These are phyloP conservation scores for Beta vulgaris DNA, from an alignment of 148 eudicot genomes.

Conservation along the genomic window DNA sequence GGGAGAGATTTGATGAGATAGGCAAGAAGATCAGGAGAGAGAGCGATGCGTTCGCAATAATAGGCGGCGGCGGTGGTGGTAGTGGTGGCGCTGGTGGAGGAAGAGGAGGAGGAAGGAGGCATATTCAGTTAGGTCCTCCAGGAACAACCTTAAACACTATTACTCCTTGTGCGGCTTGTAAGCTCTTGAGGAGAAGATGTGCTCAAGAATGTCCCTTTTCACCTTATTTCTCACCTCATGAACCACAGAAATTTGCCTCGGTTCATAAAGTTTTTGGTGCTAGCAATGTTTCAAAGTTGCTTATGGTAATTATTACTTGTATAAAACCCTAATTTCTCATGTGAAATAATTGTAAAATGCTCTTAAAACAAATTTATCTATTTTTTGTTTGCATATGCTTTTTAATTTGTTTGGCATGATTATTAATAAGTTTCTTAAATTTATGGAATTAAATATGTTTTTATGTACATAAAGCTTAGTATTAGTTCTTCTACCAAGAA, in stretches of 20 bases:
- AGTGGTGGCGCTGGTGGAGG: too few relatives aligned
- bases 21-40: conserved; percentile 69
- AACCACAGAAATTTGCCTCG: conserved; percentile 72
- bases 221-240: conserved; percentile 72
- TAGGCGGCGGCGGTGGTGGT: too few relatives aligned
- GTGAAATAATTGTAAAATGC: too few relatives aligned
- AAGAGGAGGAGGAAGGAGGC: conserved; percentile 44
- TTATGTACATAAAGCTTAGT: background rate
- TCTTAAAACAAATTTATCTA: too few relatives aligned
- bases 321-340: background rate
- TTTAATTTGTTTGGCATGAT: too few relatives aligned
- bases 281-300: conserved; percentile 76
- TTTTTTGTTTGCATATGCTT: too few relatives aligned
- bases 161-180: conserved; percentile 78
- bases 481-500: background rate
- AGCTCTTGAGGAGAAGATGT: conserved; percentile 60
- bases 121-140: conserved; percentile 23
- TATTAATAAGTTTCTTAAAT: too few relatives aligned
- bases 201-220: conserved; percentile 81
- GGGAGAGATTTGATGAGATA: conserved; percentile 72
- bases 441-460: too few relatives aligned
- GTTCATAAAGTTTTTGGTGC: conserved; percentile 80
- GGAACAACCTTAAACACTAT: conserved; percentile 54
- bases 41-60: conserved; percentile 28
- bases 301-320: conserved; percentile 41